Base-by-base conservation (phyloP, 2,329 filamentous ascomycete species). In the Plectosphaerella cucumerina region DNA sequence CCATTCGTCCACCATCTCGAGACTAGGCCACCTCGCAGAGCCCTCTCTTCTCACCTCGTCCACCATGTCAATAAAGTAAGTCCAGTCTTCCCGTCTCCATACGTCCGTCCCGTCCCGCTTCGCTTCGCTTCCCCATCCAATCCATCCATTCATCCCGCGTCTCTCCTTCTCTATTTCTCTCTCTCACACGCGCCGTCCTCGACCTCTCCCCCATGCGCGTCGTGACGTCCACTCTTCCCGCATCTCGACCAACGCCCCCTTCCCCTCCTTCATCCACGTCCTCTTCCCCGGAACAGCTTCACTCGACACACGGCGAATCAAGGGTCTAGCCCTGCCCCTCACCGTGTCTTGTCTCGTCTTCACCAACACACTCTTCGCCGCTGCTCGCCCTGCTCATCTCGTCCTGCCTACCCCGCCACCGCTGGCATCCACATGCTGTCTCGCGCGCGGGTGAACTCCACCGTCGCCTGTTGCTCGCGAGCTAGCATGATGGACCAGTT, bases 11-110 rank as follows among this genome's bases (percentile, higher is more conserved):
- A 50, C 55, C 47, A 49, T 42, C 39, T 42, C 39, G 39, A 42
- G 39, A 55, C 53, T 51, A 55, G 54, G 55, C 39, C 39, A 18
- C 10, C 18, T 20, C 39, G n/a, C 18, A 20, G 39, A 42, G 39
- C 17, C 39, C 39, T 18, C 39, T 17, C 39, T 42, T 18, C 49
- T 39, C 49, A 47, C 44, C 18, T 17, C 51, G 18, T 55, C 53
- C 54, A 56, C 53, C 65, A 78, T 78, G 75, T 78, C 75, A 65
- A 77, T 78, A 75, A 78, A 78, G 75, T 78, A 71, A 73, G 73
- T 71, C 63, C n/a, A n/a, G n/a, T n/a, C n/a, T n/a, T 26, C 44
- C 26, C 26, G 26, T 31, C 26, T 31, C 26, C 26, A 31, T 31
- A 9, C 26, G 8, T 31, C 26, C 35, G 44, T 33, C 43, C 17